These are phyloP conservation scores for Phytophthora chlamydospora DNA, from an alignment of 352 stramenopile genomes.

Conservation along the genomic window DNA sequence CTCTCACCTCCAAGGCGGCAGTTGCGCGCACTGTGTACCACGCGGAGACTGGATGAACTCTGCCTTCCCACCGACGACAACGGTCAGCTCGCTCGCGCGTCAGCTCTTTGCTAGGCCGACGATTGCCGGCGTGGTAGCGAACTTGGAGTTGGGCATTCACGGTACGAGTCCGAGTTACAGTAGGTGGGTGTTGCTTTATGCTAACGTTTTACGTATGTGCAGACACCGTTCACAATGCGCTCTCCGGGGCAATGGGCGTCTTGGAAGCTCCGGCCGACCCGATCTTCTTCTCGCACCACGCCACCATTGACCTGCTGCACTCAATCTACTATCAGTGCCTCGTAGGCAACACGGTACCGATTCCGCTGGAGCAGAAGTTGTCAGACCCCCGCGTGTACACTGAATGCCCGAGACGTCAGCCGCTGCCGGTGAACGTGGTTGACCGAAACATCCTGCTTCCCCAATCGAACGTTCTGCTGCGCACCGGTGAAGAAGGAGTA, in stretches of 20 bases:
- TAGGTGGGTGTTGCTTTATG: background rate
- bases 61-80: conserved; percentile 69
- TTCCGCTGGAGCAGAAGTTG: conserved; percentile 63
- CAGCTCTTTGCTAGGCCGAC: conserved; percentile 75
- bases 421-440: conserved; percentile 35
- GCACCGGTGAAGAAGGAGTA: conserved; percentile 51
- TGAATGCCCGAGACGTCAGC: conserved; percentile 51
- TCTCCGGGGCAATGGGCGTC: conserved; percentile 70
- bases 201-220: conserved; percentile 18
- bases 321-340: conserved; percentile 87
- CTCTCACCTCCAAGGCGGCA: conserved; percentile 36
- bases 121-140: conserved; percentile 65
- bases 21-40: conserved; percentile 72
- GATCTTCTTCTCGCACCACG: conserved; percentile 90
- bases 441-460: conserved; percentile 66
- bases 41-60: conserved; percentile 64
- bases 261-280: conserved; percentile 81
- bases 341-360: conserved; percentile 61
- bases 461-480: conserved; percentile 57
- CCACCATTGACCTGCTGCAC: conserved; percentile 83
- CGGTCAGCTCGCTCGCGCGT: conserved; percentile 73
- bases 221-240: conserved; percentile 85
- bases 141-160: conserved; percentile 79
- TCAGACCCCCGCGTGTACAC: conserved; percentile 66
- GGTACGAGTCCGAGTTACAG: conserved; percentile 46